phyloP scores from a whole-genome alignment of 768 basidiomycete genomes.

The Trichaptum fuscoviolaceum region DNA sequence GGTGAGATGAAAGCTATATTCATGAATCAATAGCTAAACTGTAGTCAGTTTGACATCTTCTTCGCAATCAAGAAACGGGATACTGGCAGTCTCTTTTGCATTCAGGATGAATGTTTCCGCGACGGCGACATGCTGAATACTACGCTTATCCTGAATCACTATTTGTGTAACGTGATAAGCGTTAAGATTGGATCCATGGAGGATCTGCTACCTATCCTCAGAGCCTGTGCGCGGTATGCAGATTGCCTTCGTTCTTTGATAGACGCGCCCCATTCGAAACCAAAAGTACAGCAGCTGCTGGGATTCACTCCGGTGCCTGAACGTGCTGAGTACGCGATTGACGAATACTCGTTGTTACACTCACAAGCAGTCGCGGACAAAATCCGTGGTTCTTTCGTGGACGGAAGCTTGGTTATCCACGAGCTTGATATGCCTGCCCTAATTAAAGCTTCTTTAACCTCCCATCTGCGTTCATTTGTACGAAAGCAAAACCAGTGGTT shows the following conservation, averaged over 20 bases:
- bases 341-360: constrained; percentile 15
- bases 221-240: not conserved
- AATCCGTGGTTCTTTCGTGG: constrained; percentile 5
- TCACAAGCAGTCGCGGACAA: not conserved
- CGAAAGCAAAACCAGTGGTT: constrained; percentile 29
- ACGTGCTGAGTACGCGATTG: constrained; percentile 11
- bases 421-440: constrained; percentile 18
- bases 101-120: not conserved
- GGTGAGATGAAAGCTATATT: constrained; percentile 5
- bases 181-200: not conserved
- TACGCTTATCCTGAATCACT: not conserved
- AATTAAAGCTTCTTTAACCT: constrained; percentile 22
- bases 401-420: not conserved
- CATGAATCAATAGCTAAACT: constrained; percentile 9
- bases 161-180: not conserved
- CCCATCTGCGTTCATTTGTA: constrained; percentile 25
- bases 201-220: constrained; percentile 1
- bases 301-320: constrained; percentile 10
- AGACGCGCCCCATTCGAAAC: constrained; percentile 2
- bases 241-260: not conserved
- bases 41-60: constrained; percentile 15
- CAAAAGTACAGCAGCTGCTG: constrained; percentile 10
- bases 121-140: not conserved
- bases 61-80: constrained; percentile 6
- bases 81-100: constrained; percentile 20